Base-by-base conservation (phyloP, 1,284 basidiomycete species). In the Rhodotorula sp. region DNA sequence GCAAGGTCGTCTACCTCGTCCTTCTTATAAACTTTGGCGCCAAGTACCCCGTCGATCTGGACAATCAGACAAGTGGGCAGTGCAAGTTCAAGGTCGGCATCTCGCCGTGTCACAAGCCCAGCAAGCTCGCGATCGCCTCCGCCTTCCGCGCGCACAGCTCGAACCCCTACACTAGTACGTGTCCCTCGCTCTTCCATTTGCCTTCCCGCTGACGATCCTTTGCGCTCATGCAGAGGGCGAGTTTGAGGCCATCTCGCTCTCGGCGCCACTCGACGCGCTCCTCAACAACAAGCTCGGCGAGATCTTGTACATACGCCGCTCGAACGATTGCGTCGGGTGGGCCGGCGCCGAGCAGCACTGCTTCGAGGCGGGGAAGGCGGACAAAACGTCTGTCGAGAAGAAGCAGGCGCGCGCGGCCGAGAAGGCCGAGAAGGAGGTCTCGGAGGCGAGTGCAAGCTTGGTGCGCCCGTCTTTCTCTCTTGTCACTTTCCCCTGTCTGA, bases 231-330 rank as follows among this genome's bases (percentile, higher is more conserved):
- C 70, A 69, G 70, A 71, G 39, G 66, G 59, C 60, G 76, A 78
- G 8, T 73, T 78, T 39, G 67, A 78, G n/a, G 66, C 75, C 46
- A 71, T 78, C 61, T 71, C 75, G 29, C 71, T 78, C 29, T 73
- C 69, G 29, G 61, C 55, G 21, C 72, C 76, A 13, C 70, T 78
- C 69, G 68, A 75, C 32, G 50, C 71, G 25, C 71, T 76, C 57
- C 66, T 76, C 60, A 51, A 60, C 44, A 55, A 73, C 57, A 70
- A 71, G 56, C 73, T 76, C 66, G 66, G 62, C 8, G 64, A 75
- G 62, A 64, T 76, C 53, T 53, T 76, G 41, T 36, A 53, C 25
- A 65, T 67, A 3, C 66, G 75, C 21, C 64, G 75, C 25, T 50
- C 61, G 29, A 70, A 69, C 58, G 46, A 63, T 44, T 53, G 64